Percentiles rank a stretch among this genome's conserved stretches.
phyloP scores from a whole-genome alignment of 176 grass and related monocot species.

The Poa annua region DNA sequence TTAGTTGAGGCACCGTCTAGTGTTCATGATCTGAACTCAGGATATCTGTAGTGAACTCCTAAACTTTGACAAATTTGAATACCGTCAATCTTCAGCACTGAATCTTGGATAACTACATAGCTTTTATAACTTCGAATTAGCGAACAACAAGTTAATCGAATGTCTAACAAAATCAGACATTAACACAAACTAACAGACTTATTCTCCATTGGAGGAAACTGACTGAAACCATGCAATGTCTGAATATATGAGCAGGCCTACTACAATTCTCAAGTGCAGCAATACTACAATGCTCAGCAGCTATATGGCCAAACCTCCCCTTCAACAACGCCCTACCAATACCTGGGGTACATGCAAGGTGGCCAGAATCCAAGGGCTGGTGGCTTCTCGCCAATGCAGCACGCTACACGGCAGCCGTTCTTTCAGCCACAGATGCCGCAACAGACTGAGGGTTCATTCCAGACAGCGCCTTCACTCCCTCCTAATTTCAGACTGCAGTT shows the following conservation, averaged over 20 bases:
- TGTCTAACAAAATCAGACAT: neutral
- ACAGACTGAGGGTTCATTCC: conserved; percentile 54
- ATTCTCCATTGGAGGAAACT: conserved; percentile 12
- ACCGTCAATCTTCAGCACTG: neutral
- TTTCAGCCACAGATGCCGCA: conserved; percentile 51
- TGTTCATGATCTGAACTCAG: conserved; percentile 2
- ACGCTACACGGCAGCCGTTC: conserved; percentile 39
- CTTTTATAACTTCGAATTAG: neutral
- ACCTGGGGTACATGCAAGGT: conserved; percentile 59
- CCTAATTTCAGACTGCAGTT: conserved; percentile 72
- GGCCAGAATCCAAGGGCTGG: conserved; percentile 41
- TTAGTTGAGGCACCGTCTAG: neutral
- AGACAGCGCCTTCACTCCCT: conserved; percentile 50
- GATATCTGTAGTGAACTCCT: neutral
- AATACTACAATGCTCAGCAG: conserved; percentile 70
- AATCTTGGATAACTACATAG: neutral
- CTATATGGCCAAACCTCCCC: conserved; percentile 65
- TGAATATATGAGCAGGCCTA: conserved; percentile 55
- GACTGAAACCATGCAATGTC: conserved; percentile 20
- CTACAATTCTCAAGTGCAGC: conserved; percentile 69
- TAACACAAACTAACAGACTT: neutral
- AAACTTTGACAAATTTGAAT: neutral
- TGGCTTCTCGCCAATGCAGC: conserved; percentile 53
- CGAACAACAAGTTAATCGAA: neutral
- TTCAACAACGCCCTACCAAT: conserved; percentile 58